Evolutionary conservation across 2,329 filamentous ascomycete species (phyloP), one percentile per base, ranked within the genome.

Genomic region (Plectosphaerella cucumerina): DNA sequence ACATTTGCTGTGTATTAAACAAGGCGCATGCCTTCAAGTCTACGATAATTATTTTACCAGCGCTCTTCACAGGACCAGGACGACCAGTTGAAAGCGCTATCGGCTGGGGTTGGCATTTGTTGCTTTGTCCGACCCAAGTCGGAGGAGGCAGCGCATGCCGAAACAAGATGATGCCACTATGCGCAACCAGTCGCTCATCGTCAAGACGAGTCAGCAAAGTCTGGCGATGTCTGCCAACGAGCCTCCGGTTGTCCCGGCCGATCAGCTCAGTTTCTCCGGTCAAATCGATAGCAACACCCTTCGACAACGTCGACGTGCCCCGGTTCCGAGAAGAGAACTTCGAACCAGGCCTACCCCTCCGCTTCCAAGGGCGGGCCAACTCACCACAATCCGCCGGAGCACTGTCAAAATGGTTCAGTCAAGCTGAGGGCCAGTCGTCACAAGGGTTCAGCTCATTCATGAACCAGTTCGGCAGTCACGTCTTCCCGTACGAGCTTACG

Each of bases 401-500:
- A 54, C 57, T 44, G 33, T 48, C 45, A 6, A 61, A 55, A 52
- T 68, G 65, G 65, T 67, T 68, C 44, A 47, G 23, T 15, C 47
- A 17, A 33, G 46, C 23, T 4, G n/a, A 20, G 17, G 39, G 18
- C 39, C 39, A 42, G 39, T 20, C n/a, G 6, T 47, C 31, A n/a
- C 22, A 37, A 9, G 18, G 35, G 5, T 58, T 66, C 15, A 47
- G 54, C 6, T 20, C 51, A 3, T 59, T 59, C 39, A 31, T 68
- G 49, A 43, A 49, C 8, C 33, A 52, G n/a, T 60, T 58, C 18
- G 50, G 51, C 18, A 41, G 59, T n/a, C 48, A 51, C 2, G 8
- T 57, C 14, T 42, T 67, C 14, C 58, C 64, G 3, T 68, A 65
- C 41, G 65, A 68, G 47, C 53, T 65, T 8, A 53, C 55, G 20